These are phyloP conservation scores for Lepidium didymum DNA, from an alignment of 345 rosid species.

Conservation along the genomic window DNA sequence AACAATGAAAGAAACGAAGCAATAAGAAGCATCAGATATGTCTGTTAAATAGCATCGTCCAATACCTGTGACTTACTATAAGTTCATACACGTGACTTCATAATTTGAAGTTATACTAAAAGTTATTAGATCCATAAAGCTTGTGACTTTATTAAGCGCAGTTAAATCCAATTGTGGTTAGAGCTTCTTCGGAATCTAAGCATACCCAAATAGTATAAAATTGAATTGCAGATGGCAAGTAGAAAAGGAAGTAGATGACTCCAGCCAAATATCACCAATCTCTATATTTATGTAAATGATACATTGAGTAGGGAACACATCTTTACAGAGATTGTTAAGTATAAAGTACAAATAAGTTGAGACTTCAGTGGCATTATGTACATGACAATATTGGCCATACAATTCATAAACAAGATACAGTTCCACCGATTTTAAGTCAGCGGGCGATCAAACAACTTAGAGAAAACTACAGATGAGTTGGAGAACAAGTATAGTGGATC, in stretches of 20 bases:
- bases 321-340: not conserved
- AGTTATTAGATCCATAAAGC: not conserved
- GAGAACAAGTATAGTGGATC: not conserved
- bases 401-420: constrained; percentile 2
- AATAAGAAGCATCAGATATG: not conserved
- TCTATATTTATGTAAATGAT: not conserved
- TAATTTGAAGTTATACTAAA: not conserved
- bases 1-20: not conserved
- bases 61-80: not conserved
- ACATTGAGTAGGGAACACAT: not conserved
- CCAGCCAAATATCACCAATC: not conserved
- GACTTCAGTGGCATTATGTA: not conserved
- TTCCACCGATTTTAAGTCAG: not conserved
- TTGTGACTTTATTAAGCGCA: not conserved
- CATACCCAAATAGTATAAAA: not conserved
- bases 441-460: not conserved
- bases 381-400: not conserved
- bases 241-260: not conserved
- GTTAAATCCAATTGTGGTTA: not conserved
- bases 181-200: not conserved
- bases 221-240: not conserved
- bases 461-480: not conserved
- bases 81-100: not conserved
- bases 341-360: not conserved
- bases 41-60: not conserved